Evolutionary conservation across 192 early-diverging fungal genomes (phyloP), one percentile per base, ranked within the genome.

Genomic region (Coemansia asiatica): DNA sequence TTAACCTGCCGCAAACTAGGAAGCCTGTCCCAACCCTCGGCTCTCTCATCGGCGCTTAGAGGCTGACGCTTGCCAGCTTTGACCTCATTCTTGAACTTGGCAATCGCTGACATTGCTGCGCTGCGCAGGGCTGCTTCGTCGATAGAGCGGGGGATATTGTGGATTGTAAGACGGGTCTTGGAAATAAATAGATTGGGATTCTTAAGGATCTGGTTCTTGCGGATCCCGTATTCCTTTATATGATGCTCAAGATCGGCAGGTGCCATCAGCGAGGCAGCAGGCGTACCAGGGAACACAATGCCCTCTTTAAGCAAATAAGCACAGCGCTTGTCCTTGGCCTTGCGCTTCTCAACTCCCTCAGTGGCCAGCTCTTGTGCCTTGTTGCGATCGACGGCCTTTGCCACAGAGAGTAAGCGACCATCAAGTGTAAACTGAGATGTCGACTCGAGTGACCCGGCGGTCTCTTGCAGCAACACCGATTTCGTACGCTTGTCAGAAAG

Each of bases 271-370:
- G 82, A 75, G 3, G 93, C 93, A 1, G 88, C 90, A 6, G 89
- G 88, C 21, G 93, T 88, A 50, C 94, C 88, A 0, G 91, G 90
- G 69, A 94, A 94, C 56, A 98, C 85, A 27, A 94, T 87, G 64
- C 93, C 94, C 83, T 98, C 95, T 51, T 90, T 87, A 79, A 96
- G 88, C 69, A 98, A 74, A 68, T 97, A 98, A 29, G 93, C 55
- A 69, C 90, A 91, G 31, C 96, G 91, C 56, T 87, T 85, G 76
- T 98, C 96, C 55, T 89, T 86, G 29, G 75, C 69, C 61, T 89
- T 85, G 54, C 87, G 87, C 54, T 86, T 84, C 60, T 83, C 76
- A 53, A 82, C 76, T 13, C 84, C 83, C 38, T 87, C 81, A 13
- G 85, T 82, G 23, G 86, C 82, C 18, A 97, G 78, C 38, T 85